These are phyloP conservation scores for Prunus mongolica DNA, from an alignment of 306 rosid species.

Conservation along the genomic window DNA sequence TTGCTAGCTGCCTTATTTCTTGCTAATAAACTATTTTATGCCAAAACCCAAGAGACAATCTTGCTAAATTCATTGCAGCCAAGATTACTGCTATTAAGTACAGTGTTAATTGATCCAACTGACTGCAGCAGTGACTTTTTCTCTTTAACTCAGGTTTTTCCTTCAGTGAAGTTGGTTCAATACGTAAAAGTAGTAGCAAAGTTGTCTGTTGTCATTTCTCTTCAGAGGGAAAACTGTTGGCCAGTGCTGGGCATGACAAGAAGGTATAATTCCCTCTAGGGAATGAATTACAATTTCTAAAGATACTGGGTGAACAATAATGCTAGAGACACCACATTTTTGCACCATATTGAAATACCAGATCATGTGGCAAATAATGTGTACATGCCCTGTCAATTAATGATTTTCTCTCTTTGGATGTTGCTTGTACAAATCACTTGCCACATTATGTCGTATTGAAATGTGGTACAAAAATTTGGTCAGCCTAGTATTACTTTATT, in stretches of 20 bases:
- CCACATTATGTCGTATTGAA: no score
- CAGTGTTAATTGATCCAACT: slow-evolving; percentile 15
- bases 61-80: background rate
- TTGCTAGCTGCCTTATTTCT: background rate
- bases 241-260: slow-evolving; percentile 98
- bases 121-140: slow-evolving; percentile 22
- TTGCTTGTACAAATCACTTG: no score
- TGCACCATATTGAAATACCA: no score
- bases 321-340: no score
- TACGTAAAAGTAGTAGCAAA: slow-evolving; percentile 77
- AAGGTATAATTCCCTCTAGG: slow-evolving; percentile 51
- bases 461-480: no score
- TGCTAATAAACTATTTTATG: background rate
- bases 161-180: slow-evolving; percentile 72
- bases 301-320: background rate
- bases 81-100: background rate
- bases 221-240: slow-evolving; percentile 89
- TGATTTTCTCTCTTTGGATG: no score
- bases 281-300: slow-evolving; percentile 25
- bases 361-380: no score
- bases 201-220: slow-evolving; percentile 96
- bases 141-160: slow-evolving; percentile 58
- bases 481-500: background rate
- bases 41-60: background rate
- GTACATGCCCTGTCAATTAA: no score